A percentile compares a stretch with the other conserved stretches of the same genome.
These are phyloP conservation scores for Neodidymelliopsis sp. DNA, from an alignment of 2,329 filamentous ascomycete genomes.

Conservation along the genomic window DNA sequence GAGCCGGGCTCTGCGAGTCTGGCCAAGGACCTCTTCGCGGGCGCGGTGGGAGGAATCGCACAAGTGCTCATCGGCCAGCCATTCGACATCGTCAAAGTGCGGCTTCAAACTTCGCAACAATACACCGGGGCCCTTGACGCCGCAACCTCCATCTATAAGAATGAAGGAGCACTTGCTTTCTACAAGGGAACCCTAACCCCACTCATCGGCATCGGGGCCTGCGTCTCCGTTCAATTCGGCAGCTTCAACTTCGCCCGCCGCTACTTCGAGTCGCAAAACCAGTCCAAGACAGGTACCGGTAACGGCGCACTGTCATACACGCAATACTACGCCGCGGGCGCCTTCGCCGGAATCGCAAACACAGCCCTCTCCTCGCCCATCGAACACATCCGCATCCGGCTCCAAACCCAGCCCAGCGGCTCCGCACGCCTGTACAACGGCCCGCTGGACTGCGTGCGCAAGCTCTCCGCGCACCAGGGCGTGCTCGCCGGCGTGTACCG, in stretches of 20 bases:
- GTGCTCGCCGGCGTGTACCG: conserved; percentile 81
- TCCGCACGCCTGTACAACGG: conserved; percentile 78
- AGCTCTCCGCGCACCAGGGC: conserved; percentile 75
- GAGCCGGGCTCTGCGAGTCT: conserved; percentile 53
- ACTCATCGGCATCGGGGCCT: conserved; percentile 93
- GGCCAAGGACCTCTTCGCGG: conserved; percentile 88
- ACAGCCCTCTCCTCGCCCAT: conserved; percentile 87
- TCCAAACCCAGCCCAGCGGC: conserved; percentile 96
- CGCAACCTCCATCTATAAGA: conserved; percentile 82
- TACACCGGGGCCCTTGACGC: conserved; percentile 83
- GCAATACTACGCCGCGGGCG: conserved; percentile 90
- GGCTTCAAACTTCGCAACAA: conserved; percentile 85
- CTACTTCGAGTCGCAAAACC: conserved; percentile 81
- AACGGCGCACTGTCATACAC: conserved; percentile 70
- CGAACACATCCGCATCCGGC: conserved; percentile 93
- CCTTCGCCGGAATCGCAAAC: conserved; percentile 92
- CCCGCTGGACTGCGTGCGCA: conserved; percentile 87
- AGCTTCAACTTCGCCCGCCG: conserved; percentile 94
- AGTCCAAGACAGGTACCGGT: conserved; percentile 48
- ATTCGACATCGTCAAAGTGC: conserved; percentile 82
- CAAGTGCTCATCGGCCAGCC: conserved; percentile 87
- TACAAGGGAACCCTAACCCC: conserved; percentile 98
- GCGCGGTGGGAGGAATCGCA: conserved; percentile 88
- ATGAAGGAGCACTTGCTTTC: conserved; percentile 89
- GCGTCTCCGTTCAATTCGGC: conserved; percentile 96